Evolutionary conservation across 2,329 filamentous ascomycete species (phyloP).

Genomic region (Talaromyces verruculosus): DNA sequence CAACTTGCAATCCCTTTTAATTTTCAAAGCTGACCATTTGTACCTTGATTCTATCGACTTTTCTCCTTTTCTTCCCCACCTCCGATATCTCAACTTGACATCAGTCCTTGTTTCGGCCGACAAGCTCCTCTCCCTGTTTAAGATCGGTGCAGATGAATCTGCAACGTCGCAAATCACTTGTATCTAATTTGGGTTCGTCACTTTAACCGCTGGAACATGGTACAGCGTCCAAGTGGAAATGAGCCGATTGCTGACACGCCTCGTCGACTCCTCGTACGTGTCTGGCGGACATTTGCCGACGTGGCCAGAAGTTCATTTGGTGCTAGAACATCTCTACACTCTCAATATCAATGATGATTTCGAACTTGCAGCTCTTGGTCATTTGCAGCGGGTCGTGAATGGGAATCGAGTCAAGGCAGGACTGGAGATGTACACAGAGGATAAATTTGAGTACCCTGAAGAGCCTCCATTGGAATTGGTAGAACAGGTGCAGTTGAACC

Average conservation of each 20-base stretch:
- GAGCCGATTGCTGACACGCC: neutral
- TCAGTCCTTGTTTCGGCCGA: neutral
- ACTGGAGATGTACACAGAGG: neutral
- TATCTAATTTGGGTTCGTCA: neutral
- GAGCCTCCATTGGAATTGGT: neutral
- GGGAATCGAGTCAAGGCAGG: neutral
- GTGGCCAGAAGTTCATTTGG: neutral
- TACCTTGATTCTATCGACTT: neutral
- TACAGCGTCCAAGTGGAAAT: neutral
- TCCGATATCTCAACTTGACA: neutral
- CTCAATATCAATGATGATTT: neutral
- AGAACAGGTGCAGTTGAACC: neutral
- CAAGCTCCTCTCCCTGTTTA: neutral
- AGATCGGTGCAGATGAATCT: neutral
- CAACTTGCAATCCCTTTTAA: neutral
- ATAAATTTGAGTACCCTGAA: neutral
- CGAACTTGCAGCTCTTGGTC: neutral
- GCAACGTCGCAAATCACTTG: neutral
- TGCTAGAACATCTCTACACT: neutral
- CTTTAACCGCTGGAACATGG: neutral
- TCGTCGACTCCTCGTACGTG: neutral
- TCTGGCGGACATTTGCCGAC: neutral
- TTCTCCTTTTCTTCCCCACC: neutral
- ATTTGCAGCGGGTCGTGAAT: neutral
- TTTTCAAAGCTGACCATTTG: neutral